These are phyloP conservation scores for Leishmania turanica DNA, from an alignment of 208 protist genomes.

Conservation along the genomic window DNA sequence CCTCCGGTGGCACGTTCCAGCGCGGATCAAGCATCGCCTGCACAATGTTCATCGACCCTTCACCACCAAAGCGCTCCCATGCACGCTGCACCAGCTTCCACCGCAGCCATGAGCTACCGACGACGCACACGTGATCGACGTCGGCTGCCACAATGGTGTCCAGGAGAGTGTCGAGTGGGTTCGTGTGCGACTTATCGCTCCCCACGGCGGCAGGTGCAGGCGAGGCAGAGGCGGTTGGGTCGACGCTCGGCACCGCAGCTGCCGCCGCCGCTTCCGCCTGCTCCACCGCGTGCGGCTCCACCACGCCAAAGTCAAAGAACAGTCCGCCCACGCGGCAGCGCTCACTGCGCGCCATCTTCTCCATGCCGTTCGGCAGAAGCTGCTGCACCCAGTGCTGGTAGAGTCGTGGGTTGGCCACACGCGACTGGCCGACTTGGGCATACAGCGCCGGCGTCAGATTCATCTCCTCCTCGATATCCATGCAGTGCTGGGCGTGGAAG, in stretches of 20 bases:
- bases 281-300: constrained; percentile 38
- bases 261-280: constrained; percentile 27
- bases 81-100: constrained; percentile 67
- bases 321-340: constrained; percentile 69
- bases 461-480: constrained; percentile 67
- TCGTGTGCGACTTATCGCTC: constrained; percentile 10
- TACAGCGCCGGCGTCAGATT: constrained; percentile 55
- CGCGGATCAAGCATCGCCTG: constrained; percentile 19
- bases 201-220: background rate
- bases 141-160: constrained; percentile 48
- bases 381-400: constrained; percentile 46
- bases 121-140: constrained; percentile 72
- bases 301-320: constrained; percentile 72
- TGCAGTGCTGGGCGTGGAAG: constrained; percentile 54
- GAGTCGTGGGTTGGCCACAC: constrained; percentile 36
- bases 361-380: constrained; percentile 31
- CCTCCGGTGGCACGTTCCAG: constrained; percentile 28
- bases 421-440: constrained; percentile 33
- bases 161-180: constrained; percentile 64
- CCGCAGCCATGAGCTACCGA: constrained; percentile 68
- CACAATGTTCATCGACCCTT: constrained; percentile 9
- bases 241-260: constrained; percentile 4
- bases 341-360: constrained; percentile 61
- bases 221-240: background rate
- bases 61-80: constrained; percentile 33